Evolutionary conservation across 106 monocot genomes (phyloP).

Genomic region (Agapanthus africanus): DNA sequence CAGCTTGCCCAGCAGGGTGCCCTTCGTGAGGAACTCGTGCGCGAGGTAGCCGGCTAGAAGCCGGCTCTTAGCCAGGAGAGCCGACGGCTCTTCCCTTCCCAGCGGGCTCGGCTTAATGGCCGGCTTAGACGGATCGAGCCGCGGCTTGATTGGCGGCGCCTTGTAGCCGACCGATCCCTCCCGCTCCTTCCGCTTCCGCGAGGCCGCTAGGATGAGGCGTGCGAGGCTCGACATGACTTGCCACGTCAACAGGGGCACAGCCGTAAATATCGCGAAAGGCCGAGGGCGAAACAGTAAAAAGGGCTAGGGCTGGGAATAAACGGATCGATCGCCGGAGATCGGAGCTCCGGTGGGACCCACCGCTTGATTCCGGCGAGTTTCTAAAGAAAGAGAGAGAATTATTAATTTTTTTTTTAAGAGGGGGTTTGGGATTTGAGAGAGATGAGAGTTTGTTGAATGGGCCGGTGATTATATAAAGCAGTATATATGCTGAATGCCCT

Average conservation of each 20-base stretch:
- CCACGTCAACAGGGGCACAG: not conserved
- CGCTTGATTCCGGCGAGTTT: not conserved
- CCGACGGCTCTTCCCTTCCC: not conserved
- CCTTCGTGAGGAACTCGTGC: constrained; percentile 76
- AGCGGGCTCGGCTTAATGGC: not conserved
- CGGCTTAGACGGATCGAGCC: not conserved
- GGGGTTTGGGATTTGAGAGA: not conserved
- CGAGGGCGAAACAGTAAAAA: not conserved
- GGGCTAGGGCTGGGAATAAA: not conserved
- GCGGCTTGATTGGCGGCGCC: not conserved
- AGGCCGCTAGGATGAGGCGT: not conserved
- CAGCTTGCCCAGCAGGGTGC: constrained; percentile 42
- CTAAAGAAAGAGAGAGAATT: not conserved
- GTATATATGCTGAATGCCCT: not conserved
- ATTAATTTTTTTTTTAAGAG: not conserved
- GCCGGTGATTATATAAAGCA: not conserved
- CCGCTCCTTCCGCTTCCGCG: constrained; percentile 4
- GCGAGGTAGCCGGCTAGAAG: constrained; percentile 81
- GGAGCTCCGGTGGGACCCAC: not conserved
- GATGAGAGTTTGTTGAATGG: not conserved
- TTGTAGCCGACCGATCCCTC: not conserved
- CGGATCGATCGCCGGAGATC: not conserved
- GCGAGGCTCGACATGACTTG: not conserved
- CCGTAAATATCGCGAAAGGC: not conserved
- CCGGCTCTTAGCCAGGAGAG: constrained; percentile 23